Evolutionary conservation across 2,329 filamentous ascomycete species (phyloP), one percentile per base, ranked within the genome.

Genomic region (Fusarium secorum): DNA sequence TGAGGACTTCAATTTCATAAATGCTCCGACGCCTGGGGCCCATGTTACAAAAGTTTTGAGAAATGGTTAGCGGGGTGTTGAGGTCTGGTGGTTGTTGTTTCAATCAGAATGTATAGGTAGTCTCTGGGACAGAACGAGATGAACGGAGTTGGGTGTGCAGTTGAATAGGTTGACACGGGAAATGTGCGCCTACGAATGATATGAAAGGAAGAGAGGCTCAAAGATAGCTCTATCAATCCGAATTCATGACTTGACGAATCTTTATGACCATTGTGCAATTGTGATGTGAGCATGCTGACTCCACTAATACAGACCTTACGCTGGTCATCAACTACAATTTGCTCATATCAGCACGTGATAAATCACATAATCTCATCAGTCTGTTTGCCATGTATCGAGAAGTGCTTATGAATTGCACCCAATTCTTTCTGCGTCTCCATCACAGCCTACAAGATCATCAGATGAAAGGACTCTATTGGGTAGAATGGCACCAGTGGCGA

Each of bases 131-230:
- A 52, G 22, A 22, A 35, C 38, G 39, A 42, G 24, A 32, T 42
- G 49, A 42, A 46, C 59, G 54, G 68, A 71, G 62, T 66, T 57
- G 67, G 63, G 53, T 39, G 48, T 63, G 64, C 35, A 64, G 66
- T 54, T 58, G 55, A 53, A 46, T 60, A 24, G 52, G 57, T 22
- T 38, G 41, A 20, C 57, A 70, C 48, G 24, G 32, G 24, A 35
- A 42, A 59, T 49, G 53, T 39, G 49, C 57, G 24, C 35, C 54
- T 18, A 49, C 33, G 35, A 66, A 66, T 42, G 35, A 64, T 65
- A 59, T n/a, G 44, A 58, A 71, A 51, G 24, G 46, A 39, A 42
- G 48, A 61, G 18, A 38, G 30, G 36, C 66, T 66, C 55, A 44
- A 56, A 60, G 55, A 61, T 61, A 69, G 55, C 48, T 56, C 51